Base-by-base conservation (phyloP, 2,329 filamentous ascomycete genomes). In the Fusarium sp. region DNA sequence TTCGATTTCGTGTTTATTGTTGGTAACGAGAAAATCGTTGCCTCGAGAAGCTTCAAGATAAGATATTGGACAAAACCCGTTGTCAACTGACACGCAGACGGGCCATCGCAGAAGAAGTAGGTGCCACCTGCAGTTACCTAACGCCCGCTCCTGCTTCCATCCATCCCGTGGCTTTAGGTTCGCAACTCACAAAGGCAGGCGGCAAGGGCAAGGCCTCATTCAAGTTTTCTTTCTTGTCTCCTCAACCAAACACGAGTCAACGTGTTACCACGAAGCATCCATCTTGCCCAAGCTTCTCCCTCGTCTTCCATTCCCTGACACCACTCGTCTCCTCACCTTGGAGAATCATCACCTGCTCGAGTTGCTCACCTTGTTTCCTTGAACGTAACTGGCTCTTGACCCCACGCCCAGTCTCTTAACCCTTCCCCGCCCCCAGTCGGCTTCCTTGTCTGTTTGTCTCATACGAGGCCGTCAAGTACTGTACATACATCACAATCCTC, bases 281-380 rank as follows among this genome's bases (percentile, higher is more conserved):
- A 21, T 38, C 37, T 52, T 21, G 33, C 18, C 57, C 42, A 63
- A 60, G 60, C 57, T 57, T 60, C 46, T 56, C 37, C 37, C 51
- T 59, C 46, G 44, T 63, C 61, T 11, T 67, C 46, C 9, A 35
- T 41, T 48, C 54, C 33, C 45, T 49, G 68, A 78, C 76, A 66
- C 76, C 76, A 78, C 70, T 59, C 69, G 38, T 78, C 76, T 78
- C 76, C 76, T 78, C 76, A 78, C 73, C 74, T 77, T 71, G 65
- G 35, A 45, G 48, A 57, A 67, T 58, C 68, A 72, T 78, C 69
- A 61, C 42, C 70, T 77, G 74, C 38, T 66, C 44, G 73, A 61
- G 35, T 67, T 77, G 65, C 51, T 66, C 63, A 78, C 76, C 76
- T 78, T 69, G 73, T 73, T 73, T 70, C 67, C 69, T 72, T 49